Percentiles rank a stretch among this genome's conserved stretches.
Evolutionary conservation across 306 rosid genomes (phyloP).

Genomic region (Rosa persica): DNA sequence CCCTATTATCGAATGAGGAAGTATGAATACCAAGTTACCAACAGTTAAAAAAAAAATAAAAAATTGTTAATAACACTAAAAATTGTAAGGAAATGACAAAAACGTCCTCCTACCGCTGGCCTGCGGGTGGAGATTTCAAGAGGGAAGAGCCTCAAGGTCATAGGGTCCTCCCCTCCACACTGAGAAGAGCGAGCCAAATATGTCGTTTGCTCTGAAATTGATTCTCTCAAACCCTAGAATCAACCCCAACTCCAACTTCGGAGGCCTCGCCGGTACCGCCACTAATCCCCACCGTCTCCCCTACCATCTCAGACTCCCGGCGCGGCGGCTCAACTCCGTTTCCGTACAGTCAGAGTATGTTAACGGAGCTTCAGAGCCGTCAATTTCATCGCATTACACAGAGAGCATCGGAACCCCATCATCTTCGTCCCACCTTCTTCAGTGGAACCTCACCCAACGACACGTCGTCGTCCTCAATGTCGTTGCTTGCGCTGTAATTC

Average conservation of each 20-base stretch:
- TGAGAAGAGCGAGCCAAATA: slow-evolving; percentile 23
- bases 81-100: not conserved
- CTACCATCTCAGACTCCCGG: slow-evolving; percentile 20
- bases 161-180: slow-evolving; percentile 1
- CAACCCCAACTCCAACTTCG: slow-evolving; percentile 1
- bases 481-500: slow-evolving; percentile 68
- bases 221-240: slow-evolving; percentile 37
- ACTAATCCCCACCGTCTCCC: slow-evolving; percentile 11
- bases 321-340: slow-evolving; percentile 29
- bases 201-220: slow-evolving; percentile 43
- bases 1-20: no score
- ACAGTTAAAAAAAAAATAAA: no score
- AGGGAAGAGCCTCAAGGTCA: not conserved
- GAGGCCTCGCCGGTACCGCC: slow-evolving; percentile 15
- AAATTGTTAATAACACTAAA: no score
- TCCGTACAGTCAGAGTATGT: slow-evolving; percentile 31
- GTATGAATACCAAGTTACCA: no score
- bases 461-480: slow-evolving; percentile 64
- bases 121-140: not conserved
- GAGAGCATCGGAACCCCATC: slow-evolving; percentile 49
- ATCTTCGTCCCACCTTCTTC: slow-evolving; percentile 37
- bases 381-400: slow-evolving; percentile 41
- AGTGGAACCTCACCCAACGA: slow-evolving; percentile 58
- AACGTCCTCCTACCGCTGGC: not conserved
- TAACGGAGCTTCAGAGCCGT: slow-evolving; percentile 19